Evolutionary conservation across 2,329 filamentous ascomycete genomes (phyloP).

Genomic region (Zymoseptoria tritici): DNA sequence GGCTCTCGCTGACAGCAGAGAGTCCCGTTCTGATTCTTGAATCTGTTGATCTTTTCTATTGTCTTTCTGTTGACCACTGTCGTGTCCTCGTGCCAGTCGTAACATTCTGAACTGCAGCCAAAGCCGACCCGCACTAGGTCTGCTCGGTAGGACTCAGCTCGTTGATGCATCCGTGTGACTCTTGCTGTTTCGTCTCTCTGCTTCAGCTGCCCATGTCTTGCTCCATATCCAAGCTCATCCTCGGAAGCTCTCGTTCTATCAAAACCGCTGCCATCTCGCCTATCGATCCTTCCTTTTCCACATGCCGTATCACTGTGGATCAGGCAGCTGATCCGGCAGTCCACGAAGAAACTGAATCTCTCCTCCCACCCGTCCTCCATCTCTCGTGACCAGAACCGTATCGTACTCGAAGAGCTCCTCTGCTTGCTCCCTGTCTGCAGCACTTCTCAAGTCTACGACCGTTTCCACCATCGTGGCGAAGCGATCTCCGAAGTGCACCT

Average conservation of each 20-base stretch:
- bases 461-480: background rate
- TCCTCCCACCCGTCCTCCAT: background rate
- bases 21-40: background rate
- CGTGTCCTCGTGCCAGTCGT: background rate
- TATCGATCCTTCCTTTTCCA: background rate
- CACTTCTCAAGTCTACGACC: background rate
- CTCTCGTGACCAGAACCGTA: background rate
- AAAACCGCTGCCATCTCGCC: background rate
- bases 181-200: background rate
- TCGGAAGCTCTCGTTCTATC: background rate
- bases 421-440: background rate
- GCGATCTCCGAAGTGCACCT: background rate
- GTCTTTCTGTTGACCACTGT: background rate
- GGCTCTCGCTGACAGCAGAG: background rate
- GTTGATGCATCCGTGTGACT: background rate
- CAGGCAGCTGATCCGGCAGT: background rate
- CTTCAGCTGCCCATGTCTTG: background rate
- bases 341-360: background rate
- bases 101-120: background rate
- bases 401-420: background rate
- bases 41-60: background rate
- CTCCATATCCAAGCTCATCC: background rate
- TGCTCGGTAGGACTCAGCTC: background rate
- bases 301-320: background rate
- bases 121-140: background rate